Percentiles rank a stretch among this genome's conserved stretches.
phyloP scores from a whole-genome alignment of 306 rosid genomes.

The Begonia loranthoides region DNA sequence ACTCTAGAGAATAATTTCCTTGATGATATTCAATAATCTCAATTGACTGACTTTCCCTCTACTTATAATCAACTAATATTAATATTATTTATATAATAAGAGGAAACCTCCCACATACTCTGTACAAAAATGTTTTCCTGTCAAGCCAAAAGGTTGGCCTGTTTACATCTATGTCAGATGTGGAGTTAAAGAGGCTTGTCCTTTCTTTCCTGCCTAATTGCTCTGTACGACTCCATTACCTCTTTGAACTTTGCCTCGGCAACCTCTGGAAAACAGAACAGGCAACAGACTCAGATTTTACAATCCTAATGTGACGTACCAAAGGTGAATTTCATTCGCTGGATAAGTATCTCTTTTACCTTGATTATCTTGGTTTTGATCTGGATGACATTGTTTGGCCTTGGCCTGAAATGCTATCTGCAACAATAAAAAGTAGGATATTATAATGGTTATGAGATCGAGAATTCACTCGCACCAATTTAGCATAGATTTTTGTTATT shows the following conservation, averaged over 20 bases:
- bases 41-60: no score
- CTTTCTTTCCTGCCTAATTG: slow-evolving; percentile 63
- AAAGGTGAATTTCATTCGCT: neutral
- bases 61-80: no score
- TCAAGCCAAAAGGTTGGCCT: neutral
- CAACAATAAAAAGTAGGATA: slow-evolving; percentile 5
- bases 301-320: neutral
- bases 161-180: neutral
- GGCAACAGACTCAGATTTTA: slow-evolving; percentile 3
- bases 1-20: no score
- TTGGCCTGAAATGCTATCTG: slow-evolving; percentile 77
- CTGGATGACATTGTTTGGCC: slow-evolving; percentile 78
- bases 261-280: slow-evolving; percentile 33
- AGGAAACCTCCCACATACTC: neutral
- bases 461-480: no score
- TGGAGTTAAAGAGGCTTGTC: slow-evolving; percentile 16
- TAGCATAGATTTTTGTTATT: no score
- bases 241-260: slow-evolving; percentile 89
- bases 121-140: neutral
- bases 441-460: no score
- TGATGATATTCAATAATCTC: no score
- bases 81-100: no score
- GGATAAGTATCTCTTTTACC: slow-evolving; percentile 24
- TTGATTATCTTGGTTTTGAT: slow-evolving; percentile 69
- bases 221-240: slow-evolving; percentile 66